These are phyloP conservation scores for Hericium coralloides DNA, from an alignment of 768 basidiomycete genomes.

Conservation along the genomic window DNA sequence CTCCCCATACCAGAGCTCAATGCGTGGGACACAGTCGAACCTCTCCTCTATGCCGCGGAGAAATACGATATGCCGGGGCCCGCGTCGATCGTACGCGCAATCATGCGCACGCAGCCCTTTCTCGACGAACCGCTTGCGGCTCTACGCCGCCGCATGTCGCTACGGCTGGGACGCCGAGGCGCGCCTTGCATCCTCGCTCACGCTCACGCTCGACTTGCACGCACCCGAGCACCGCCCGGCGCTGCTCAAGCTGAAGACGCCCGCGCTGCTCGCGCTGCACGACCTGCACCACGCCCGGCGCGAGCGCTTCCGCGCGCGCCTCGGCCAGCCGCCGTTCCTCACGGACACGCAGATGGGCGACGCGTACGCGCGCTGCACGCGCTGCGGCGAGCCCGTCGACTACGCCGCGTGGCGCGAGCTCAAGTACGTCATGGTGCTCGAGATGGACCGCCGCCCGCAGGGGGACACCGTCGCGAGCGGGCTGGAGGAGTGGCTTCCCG, in stretches of 20 bases:
- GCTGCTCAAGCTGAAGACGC: conserved; percentile 39
- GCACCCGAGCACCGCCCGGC: conserved; percentile 33
- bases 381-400: conserved; percentile 40
- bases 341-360: conserved; percentile 27
- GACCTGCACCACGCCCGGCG: conserved; percentile 45
- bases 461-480: conserved; percentile 52
- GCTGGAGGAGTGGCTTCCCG: conserved; percentile 45
- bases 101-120: conserved; percentile 44
- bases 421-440: conserved; percentile 44
- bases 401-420: conserved; percentile 60
- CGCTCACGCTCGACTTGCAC: conserved; percentile 46
- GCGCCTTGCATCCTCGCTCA: conserved; percentile 42
- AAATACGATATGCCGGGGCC: conserved; percentile 68
- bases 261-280: conserved; percentile 45
- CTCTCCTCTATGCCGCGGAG: conserved; percentile 52
- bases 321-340: conserved; percentile 48
- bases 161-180: conserved; percentile 54
- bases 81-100: conserved; percentile 47
- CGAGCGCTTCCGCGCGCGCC: conserved; percentile 38
- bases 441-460: conserved; percentile 50
- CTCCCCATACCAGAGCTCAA: conserved; percentile 23
- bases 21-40: conserved; percentile 42
- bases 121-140: conserved; percentile 42
- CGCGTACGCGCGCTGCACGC: conserved; percentile 41
- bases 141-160: conserved; percentile 47